Percentiles rank a stretch among this genome's conserved stretches.
phyloP scores from a whole-genome alignment of 2,329 filamentous ascomycete genomes.

The Exserohilum rostratum region DNA sequence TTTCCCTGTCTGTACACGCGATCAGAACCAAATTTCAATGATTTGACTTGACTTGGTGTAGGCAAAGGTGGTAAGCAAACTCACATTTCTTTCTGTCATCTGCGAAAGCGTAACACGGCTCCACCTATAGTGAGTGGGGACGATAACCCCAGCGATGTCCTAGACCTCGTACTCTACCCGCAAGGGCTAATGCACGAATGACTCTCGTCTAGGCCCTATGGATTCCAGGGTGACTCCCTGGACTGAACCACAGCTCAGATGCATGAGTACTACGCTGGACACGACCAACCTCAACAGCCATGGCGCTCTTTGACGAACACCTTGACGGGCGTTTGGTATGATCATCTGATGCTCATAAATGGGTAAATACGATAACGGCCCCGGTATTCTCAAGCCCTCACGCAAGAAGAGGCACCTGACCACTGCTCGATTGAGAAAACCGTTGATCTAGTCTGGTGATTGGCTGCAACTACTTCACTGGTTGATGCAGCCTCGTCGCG shows the following conservation, averaged over 20 bases:
- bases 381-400: conserved; percentile 24
- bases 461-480: conserved; percentile 27
- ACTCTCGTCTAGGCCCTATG: conserved; percentile 1
- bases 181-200: conserved; percentile 2
- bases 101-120: not conserved
- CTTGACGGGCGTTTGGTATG: conserved; percentile 7
- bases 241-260: conserved; percentile 1
- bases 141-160: not conserved
- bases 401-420: conserved; percentile 36
- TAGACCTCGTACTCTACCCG: not conserved
- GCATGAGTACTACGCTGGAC: not conserved
- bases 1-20: not conserved
- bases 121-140: conserved; percentile 2
- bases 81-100: not conserved
- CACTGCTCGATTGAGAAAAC: conserved; percentile 15
- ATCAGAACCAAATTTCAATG: not conserved
- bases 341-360: conserved; percentile 42
- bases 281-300: conserved; percentile 2
- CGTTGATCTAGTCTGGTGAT: conserved; percentile 21
- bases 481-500: conserved; percentile 35
- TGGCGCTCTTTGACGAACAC: conserved; percentile 20
- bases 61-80: not conserved
- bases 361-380: conserved; percentile 25
- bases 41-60: too few relatives aligned
- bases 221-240: not conserved